phyloP scores from a whole-genome alignment of 768 basidiomycete species.

The Suillus spraguei region DNA sequence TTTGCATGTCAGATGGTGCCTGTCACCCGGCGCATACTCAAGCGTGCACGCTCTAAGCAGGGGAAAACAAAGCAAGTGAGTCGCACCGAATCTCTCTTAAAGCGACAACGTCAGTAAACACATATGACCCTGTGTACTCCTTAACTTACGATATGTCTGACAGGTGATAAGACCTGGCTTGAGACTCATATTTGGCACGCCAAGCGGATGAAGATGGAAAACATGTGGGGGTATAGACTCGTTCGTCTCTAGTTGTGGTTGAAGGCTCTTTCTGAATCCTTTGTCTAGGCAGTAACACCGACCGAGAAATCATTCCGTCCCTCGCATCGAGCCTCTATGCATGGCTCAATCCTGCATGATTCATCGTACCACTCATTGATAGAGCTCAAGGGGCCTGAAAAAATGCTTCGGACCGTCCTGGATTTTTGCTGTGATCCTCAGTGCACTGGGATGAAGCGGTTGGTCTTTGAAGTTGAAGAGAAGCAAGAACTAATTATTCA shows the following conservation, averaged over 20 bases:
- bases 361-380: conserved; percentile 82
- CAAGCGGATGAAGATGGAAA: conserved; percentile 94
- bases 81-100: conserved; percentile 62
- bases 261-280: background rate
- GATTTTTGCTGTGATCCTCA: conserved; percentile 66
- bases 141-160: background rate
- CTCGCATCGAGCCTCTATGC: conserved; percentile 85
- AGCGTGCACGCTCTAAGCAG: conserved; percentile 57
- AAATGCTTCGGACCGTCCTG: conserved; percentile 52
- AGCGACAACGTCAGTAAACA: conserved; percentile 66
- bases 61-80: conserved; percentile 62
- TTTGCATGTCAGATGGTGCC: conserved; percentile 50
- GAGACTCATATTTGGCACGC: conserved; percentile 98
- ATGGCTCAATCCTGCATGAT: conserved; percentile 88
- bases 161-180: conserved; percentile 89
- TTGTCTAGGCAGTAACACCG: conserved; percentile 70
- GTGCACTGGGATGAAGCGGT: conserved; percentile 68
- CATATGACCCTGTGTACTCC: conserved; percentile 6
- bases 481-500: background rate
- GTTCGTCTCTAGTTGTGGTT: conserved; percentile 41
- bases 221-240: conserved; percentile 89
- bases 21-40: conserved; percentile 40
- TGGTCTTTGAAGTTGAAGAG: conserved; percentile 10
- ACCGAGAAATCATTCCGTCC: conserved; percentile 93
- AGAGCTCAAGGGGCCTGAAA: conserved; percentile 69